A percentile compares a stretch with the other conserved stretches of the same genome.
phyloP scores from a whole-genome alignment of 2,329 filamentous ascomycete genomes.

The Exutisphaerella laricina region DNA sequence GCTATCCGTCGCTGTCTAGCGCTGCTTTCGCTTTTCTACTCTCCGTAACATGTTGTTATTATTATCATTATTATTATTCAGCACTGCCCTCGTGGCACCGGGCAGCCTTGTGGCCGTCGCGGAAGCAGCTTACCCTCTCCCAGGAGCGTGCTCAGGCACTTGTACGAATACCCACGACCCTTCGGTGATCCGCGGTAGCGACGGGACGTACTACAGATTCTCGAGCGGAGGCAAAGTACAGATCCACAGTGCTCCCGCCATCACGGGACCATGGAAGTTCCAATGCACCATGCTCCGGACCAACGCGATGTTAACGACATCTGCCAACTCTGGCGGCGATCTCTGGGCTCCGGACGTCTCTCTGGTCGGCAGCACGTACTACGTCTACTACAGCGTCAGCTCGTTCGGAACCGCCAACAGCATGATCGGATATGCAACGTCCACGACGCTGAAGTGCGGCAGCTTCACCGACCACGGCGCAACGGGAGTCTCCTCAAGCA shows the following conservation, averaged over 20 bases:
- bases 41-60: no score
- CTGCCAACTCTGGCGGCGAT: conserved; percentile 43
- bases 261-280: conserved; percentile 49
- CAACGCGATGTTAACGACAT: conserved; percentile 39
- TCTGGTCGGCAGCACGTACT: conserved; percentile 54
- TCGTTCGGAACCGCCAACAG: conserved; percentile 56
- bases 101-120: conserved; percentile 19
- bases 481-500: conserved; percentile 45
- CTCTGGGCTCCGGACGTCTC: conserved; percentile 59
- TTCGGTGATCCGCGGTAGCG: conserved; percentile 42
- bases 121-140: conserved; percentile 35
- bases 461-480: conserved; percentile 58
- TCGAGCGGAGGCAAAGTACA: conserved; percentile 48
- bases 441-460: conserved; percentile 47
- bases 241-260: conserved; percentile 43
- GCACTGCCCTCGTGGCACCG: conserved; percentile 6
- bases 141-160: conserved; percentile 37
- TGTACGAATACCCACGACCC: conserved; percentile 48
- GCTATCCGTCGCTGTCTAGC: no score
- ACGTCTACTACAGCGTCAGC: conserved; percentile 63
- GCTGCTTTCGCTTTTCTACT: background rate
- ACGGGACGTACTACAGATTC: conserved; percentile 50
- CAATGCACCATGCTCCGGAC: conserved; percentile 43
- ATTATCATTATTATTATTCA: no score
- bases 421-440: conserved; percentile 56